Percentiles rank a stretch among this genome's conserved stretches.
These are phyloP conservation scores for Symmetrospora coprosmae DNA, from an alignment of 768 basidiomycete species.

Conservation along the genomic window DNA sequence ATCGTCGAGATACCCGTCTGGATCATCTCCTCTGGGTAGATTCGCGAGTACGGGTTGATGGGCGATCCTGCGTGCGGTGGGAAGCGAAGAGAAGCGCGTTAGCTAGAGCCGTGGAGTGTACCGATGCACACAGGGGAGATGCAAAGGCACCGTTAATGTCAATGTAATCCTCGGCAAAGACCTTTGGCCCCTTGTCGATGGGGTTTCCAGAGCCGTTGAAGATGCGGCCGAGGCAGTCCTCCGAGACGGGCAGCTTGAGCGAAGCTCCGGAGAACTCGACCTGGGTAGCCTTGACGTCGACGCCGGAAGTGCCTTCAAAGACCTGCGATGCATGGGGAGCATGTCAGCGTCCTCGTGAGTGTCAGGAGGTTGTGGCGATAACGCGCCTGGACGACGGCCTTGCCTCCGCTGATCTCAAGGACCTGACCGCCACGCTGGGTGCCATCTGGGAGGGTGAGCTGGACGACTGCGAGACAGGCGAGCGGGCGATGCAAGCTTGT, in stretches of 20 bases:
- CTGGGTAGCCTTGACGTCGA: constrained; percentile 92
- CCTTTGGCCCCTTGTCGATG: constrained; percentile 96
- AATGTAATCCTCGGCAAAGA: constrained; percentile 96
- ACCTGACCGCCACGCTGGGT: constrained; percentile 91
- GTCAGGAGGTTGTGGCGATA: neutral
- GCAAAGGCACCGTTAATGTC: constrained; percentile 80
- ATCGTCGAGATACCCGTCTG: constrained; percentile 99
- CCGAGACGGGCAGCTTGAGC: constrained; percentile 97
- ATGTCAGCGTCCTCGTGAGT: neutral
- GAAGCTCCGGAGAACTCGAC: constrained; percentile 96
- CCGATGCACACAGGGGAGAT: constrained; percentile 1
- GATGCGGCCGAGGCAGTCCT: constrained; percentile 96
- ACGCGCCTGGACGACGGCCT: constrained; percentile 73
- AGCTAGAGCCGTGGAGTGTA: neutral
- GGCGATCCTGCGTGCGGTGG: constrained; percentile 78
- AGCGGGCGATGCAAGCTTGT: neutral
- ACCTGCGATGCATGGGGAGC: constrained; percentile 40
- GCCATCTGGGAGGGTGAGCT: constrained; percentile 35
- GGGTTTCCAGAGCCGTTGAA: constrained; percentile 98
- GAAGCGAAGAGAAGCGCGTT: neutral
- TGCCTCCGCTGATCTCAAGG: constrained; percentile 93
- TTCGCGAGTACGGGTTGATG: constrained; percentile 93
- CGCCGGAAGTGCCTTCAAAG: constrained; percentile 93
- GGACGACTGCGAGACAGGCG: constrained; percentile 9
- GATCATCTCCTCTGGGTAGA: constrained; percentile 99